These are phyloP conservation scores for Ophiostoma quercus DNA, from an alignment of 2,329 filamentous ascomycete species.

Conservation along the genomic window DNA sequence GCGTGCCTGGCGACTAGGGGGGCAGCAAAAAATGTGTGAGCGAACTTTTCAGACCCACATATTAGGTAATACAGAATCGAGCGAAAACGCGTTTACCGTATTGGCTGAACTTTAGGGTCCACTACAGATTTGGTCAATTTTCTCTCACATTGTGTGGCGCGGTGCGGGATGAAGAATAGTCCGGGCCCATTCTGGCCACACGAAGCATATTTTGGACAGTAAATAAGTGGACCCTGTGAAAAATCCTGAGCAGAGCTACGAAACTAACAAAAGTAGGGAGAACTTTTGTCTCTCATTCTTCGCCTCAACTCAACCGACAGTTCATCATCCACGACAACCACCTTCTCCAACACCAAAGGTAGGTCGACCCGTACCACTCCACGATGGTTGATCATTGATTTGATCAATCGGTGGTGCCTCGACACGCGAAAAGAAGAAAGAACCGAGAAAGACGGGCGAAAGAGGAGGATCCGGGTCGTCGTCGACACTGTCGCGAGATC, in stretches of 20 bases:
- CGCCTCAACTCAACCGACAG: background rate
- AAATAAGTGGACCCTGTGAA: background rate
- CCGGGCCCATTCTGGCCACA: conserved; percentile 24
- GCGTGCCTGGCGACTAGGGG: conserved; percentile 1
- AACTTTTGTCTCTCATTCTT: conserved; percentile 14
- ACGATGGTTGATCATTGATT: conserved; percentile 30
- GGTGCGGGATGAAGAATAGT: conserved; percentile 22
- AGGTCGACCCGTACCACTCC: conserved; percentile 21
- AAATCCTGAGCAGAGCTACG: conserved; percentile 5
- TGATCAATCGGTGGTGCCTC: conserved; percentile 17
- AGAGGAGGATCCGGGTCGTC: background rate
- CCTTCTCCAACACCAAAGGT: conserved; percentile 21
- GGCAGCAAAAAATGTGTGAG: conserved; percentile 24
- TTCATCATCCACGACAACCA: conserved; percentile 21
- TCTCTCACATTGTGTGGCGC: background rate
- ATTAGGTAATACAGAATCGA: conserved; percentile 16
- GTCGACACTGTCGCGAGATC: conserved; percentile 1
- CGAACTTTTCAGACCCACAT: conserved; percentile 16
- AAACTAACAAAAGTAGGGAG: conserved; percentile 20
- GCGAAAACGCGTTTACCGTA: conserved; percentile 2
- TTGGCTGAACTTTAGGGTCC: conserved; percentile 26
- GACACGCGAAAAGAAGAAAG: conserved; percentile 27
- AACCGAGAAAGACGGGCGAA: conserved; percentile 17
- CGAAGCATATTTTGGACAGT: conserved; percentile 23
- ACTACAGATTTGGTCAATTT: conserved; percentile 21